phyloP scores from a whole-genome alignment of 2,329 filamentous ascomycete species.

The Pestalotiopsis sp. region DNA sequence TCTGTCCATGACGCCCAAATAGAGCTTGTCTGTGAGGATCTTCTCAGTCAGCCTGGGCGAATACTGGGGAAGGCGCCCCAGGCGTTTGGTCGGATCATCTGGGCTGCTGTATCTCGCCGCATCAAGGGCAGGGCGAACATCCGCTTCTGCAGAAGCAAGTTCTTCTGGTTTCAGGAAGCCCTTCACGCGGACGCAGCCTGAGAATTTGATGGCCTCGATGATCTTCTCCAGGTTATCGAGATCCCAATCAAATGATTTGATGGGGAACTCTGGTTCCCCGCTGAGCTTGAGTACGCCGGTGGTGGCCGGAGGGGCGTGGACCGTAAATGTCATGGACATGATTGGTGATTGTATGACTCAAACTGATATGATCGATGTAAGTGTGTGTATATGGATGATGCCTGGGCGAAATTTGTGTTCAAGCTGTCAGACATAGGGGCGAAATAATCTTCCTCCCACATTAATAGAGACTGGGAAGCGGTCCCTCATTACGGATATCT shows the following conservation, averaged over 20 bases:
- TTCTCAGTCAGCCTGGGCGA: constrained; percentile 10
- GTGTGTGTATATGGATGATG: not conserved
- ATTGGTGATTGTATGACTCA: not conserved
- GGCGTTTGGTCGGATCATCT: constrained; percentile 12
- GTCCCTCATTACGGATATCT: not conserved
- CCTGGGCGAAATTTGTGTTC: not conserved
- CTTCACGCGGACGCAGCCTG: constrained; percentile 7
- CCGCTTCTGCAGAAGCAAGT: constrained; percentile 1
- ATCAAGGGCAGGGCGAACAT: constrained; percentile 10
- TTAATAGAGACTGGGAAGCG: not conserved
- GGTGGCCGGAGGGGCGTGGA: constrained; percentile 12
- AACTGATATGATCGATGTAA: not conserved
- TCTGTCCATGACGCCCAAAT: constrained; percentile 9
- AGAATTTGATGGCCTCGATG: constrained; percentile 7
- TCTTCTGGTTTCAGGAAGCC: constrained; percentile 10
- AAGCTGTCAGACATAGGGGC: not conserved
- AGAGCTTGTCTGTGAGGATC: constrained; percentile 11
- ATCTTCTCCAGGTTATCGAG: not conserved
- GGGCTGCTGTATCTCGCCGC: constrained; percentile 6
- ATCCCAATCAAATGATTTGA: constrained; percentile 3
- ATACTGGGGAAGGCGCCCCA: constrained; percentile 7
- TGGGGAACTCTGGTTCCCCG: not conserved
- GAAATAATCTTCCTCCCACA: not conserved
- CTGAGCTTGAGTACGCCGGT: not conserved
- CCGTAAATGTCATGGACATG: constrained; percentile 12